Percentiles rank a stretch among this genome's conserved stretches.
phyloP scores from a whole-genome alignment of 164 flowering plant genomes.

The Magnolia changhungtana region DNA sequence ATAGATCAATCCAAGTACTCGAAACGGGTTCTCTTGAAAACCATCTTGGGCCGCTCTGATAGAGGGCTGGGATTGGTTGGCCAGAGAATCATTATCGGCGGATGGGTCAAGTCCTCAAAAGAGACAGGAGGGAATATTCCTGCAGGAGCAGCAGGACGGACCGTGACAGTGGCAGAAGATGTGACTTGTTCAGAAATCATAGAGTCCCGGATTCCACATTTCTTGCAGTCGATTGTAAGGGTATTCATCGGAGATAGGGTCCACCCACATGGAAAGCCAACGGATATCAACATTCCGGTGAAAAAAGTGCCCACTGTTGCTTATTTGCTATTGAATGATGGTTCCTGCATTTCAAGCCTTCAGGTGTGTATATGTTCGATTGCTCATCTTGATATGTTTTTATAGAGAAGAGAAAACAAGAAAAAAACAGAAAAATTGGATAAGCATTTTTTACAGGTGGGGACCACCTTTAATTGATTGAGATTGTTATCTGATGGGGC shows the following conservation, averaged over 20 bases:
- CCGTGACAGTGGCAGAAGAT: slow-evolving; percentile 22
- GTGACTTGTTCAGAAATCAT: slow-evolving; percentile 57
- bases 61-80: slow-evolving; percentile 59
- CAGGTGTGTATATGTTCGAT: slow-evolving; percentile 44
- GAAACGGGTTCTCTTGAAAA: slow-evolving; percentile 55
- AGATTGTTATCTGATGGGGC: no score
- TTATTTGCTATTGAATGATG: slow-evolving; percentile 69
- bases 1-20: slow-evolving; percentile 47
- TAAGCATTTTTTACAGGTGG: no score
- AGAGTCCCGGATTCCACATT: slow-evolving; percentile 54
- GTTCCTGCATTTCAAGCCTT: slow-evolving; percentile 68
- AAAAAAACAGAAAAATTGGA: background rate
- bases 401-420: background rate
- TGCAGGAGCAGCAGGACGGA: background rate
- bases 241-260: slow-evolving; percentile 27
- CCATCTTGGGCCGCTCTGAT: slow-evolving; percentile 45
- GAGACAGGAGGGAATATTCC: slow-evolving; percentile 35
- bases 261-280: slow-evolving; percentile 1
- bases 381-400: background rate
- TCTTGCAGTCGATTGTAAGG: slow-evolving; percentile 45
- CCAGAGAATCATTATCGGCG: slow-evolving; percentile 68
- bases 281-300: slow-evolving; percentile 28
- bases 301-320: slow-evolving; percentile 44
- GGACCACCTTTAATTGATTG: no score
- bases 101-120: slow-evolving; percentile 85